Conservation (phyloP, 148 eudicot species). For the Camellia japonica region DNA sequence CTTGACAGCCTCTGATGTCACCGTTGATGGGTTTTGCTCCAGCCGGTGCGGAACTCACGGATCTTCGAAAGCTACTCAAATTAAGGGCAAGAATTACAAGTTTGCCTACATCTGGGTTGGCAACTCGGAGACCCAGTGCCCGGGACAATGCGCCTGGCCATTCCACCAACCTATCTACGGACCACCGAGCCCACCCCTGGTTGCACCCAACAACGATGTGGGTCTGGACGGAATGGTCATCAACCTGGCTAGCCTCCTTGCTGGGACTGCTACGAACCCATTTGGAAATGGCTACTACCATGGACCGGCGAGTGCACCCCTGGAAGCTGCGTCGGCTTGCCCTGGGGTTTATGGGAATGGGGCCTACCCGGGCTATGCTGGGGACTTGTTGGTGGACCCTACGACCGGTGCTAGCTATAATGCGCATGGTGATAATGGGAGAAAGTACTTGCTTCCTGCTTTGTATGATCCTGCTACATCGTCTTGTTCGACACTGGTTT, state of each 20-base stretch:
- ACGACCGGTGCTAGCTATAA: too few relatives aligned
- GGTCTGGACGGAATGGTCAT: slow-evolving; percentile 41
- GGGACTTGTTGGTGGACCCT: too few relatives aligned
- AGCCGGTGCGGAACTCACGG: slow-evolving; percentile 44
- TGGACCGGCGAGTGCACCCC: too few relatives aligned
- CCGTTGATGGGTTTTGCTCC: slow-evolving; percentile 31
- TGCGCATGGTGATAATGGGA: slow-evolving; percentile 6
- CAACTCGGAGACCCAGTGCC: too few relatives aligned
- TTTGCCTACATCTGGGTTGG: too few relatives aligned
- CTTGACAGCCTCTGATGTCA: slow-evolving; percentile 3
- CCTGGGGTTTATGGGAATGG: slow-evolving; percentile 18
- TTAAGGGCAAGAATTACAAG: too few relatives aligned
- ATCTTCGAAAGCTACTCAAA: background rate
- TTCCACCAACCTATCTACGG: slow-evolving; percentile 16
- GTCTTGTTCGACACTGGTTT: slow-evolving; percentile 27
- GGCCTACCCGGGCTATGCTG: too few relatives aligned
- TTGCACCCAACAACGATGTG: slow-evolving; percentile 34
- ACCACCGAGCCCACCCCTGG: slow-evolving; percentile 32
- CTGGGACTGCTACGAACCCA: slow-evolving; percentile 12
- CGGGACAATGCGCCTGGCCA: too few relatives aligned
- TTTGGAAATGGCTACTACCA: too few relatives aligned
- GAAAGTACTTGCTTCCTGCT: slow-evolving; percentile 39
- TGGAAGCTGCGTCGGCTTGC: too few relatives aligned
- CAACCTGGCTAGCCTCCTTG: slow-evolving; percentile 32
- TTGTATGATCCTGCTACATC: slow-evolving; percentile 33